phyloP scores from a whole-genome alignment of 495 filamentous ascomycete genomes.

The Tuber umbilicatum region DNA sequence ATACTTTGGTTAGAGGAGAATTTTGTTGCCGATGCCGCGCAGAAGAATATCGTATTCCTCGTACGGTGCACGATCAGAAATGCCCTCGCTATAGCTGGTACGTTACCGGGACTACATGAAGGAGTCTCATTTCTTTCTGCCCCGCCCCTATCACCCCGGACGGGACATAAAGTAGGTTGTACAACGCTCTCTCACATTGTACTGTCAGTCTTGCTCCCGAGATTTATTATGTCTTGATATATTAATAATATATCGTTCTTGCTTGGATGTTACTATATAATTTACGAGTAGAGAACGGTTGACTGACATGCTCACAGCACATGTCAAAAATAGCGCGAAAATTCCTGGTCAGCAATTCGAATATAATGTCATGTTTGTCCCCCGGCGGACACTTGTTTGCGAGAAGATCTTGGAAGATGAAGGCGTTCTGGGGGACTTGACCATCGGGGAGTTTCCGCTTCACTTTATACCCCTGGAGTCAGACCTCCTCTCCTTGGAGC shows the following conservation, averaged over 20 bases:
- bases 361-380: constrained; percentile 77
- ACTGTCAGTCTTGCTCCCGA: constrained; percentile 63
- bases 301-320: constrained; percentile 53
- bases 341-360: constrained; percentile 74
- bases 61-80: constrained; percentile 74
- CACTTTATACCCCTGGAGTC: constrained; percentile 87
- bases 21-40: constrained; percentile 76
- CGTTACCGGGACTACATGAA: constrained; percentile 42
- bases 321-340: constrained; percentile 80
- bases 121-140: neutral
- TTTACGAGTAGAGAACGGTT: constrained; percentile 33
- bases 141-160: constrained; percentile 9
- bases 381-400: constrained; percentile 82
- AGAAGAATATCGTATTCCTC: constrained; percentile 92
- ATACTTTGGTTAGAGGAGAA: constrained; percentile 94
- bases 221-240: constrained; percentile 45
- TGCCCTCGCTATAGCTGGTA: constrained; percentile 81
- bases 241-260: constrained; percentile 17
- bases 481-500: constrained; percentile 83
- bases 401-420: constrained; percentile 88
- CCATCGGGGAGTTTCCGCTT: constrained; percentile 73
- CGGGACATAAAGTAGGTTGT: constrained; percentile 59
- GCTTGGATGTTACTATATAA: constrained; percentile 26
- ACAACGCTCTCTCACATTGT: constrained; percentile 56
- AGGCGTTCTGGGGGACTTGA: constrained; percentile 88